Conservation (phyloP, 495 filamentous ascomycete genomes). For the Tuber brumale region DNA sequence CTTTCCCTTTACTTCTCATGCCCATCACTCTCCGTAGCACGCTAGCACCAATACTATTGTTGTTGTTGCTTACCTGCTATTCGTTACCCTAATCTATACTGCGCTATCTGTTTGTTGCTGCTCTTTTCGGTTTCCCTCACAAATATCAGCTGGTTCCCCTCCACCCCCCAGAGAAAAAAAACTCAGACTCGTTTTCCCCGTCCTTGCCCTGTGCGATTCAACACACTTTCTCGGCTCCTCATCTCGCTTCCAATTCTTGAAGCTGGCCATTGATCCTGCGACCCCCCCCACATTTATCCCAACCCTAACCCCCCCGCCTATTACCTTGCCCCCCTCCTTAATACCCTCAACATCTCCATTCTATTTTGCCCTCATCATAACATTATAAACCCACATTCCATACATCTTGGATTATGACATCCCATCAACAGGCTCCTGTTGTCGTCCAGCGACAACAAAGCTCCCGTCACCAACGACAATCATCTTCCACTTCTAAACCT, state of each 20-base stretch:
- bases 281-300: conserved; percentile 30
- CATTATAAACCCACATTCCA: conserved; percentile 7
- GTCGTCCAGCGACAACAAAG: conserved; percentile 42
- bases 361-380: background rate
- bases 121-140: background rate
- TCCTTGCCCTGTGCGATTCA: background rate
- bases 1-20: background rate
- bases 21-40: background rate
- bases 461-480: conserved; percentile 38
- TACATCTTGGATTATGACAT: conserved; percentile 21
- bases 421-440: conserved; percentile 39
- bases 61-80: background rate
- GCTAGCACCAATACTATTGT: background rate
- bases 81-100: background rate
- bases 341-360: conserved; percentile 4
- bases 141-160: conserved; percentile 2
- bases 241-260: conserved; percentile 32
- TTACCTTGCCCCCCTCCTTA: conserved; percentile 30
- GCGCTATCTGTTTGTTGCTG: background rate
- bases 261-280: conserved; percentile 32
- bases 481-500: conserved; percentile 28
- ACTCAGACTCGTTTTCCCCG: background rate
- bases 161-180: background rate
- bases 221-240: background rate
- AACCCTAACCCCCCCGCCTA: conserved; percentile 25